phyloP scores from a whole-genome alignment of 1,139 yeast species.

The Oligophagozyma castellii region DNA sequence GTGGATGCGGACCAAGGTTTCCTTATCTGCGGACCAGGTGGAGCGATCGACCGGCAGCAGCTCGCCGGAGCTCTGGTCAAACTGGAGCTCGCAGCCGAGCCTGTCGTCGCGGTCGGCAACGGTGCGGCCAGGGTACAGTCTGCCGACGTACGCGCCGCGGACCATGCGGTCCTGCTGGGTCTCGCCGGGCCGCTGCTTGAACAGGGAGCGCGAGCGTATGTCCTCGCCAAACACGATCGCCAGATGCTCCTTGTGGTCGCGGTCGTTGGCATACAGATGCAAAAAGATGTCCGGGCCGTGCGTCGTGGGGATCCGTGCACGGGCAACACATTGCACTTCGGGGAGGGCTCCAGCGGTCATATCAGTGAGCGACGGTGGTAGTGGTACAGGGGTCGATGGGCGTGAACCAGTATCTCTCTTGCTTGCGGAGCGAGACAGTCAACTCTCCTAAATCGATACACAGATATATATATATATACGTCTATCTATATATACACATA shows the following conservation, averaged over 20 bases:
- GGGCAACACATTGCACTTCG: conserved; percentile 69
- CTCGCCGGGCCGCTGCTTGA: conserved; percentile 46
- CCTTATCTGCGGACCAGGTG: conserved; percentile 17
- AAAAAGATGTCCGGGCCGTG: conserved; percentile 68
- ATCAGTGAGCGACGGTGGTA: background rate
- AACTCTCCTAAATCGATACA: no score
- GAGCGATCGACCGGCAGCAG: conserved; percentile 31
- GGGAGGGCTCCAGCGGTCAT: conserved; percentile 32
- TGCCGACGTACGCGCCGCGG: conserved; percentile 91
- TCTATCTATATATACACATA: no score
- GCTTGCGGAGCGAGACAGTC: no score
- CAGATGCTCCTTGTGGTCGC: conserved; percentile 86
- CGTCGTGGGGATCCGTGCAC: conserved; percentile 42
- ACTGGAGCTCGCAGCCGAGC: conserved; percentile 30
- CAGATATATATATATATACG: no score
- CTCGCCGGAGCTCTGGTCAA: conserved; percentile 36
- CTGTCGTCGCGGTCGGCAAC: conserved; percentile 50
- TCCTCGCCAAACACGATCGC: conserved; percentile 96
- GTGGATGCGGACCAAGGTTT: conserved; percentile 67
- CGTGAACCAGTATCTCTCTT: no score
- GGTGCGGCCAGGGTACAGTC: conserved; percentile 70
- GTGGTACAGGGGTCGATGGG: no score
- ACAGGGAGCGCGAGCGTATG: conserved; percentile 65
- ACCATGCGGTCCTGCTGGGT: conserved; percentile 91
- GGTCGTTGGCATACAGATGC: conserved; percentile 74